These are phyloP conservation scores for Penicillium sp. DNA, from an alignment of 2,329 filamentous ascomycete genomes.

Conservation along the genomic window DNA sequence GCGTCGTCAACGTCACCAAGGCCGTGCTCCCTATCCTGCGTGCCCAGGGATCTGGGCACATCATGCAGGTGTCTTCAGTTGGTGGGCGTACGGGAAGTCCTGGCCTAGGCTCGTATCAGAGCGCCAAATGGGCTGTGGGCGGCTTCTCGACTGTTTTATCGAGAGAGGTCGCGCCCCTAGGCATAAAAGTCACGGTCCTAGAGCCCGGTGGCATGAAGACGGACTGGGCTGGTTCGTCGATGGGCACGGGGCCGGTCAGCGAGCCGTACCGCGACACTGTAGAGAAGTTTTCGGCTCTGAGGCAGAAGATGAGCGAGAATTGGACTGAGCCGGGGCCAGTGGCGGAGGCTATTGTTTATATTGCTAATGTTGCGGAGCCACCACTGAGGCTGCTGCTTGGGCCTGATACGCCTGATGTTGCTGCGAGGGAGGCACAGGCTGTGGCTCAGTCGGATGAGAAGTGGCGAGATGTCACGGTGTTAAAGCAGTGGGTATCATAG, in stretches of 20 bases:
- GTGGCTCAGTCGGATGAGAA: conserved; percentile 29
- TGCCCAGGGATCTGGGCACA: conserved; percentile 23
- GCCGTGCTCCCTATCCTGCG: conserved; percentile 30
- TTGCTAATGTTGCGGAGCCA: conserved; percentile 25
- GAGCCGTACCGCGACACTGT: conserved; percentile 37
- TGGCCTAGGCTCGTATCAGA: conserved; percentile 35
- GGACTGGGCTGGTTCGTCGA: conserved; percentile 35
- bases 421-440: conserved; percentile 15
- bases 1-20: conserved; percentile 29
- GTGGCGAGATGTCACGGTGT: conserved; percentile 18
- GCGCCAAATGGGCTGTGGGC: conserved; percentile 39
- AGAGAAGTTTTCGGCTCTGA: conserved; percentile 4
- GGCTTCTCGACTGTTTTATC: conserved; percentile 37
- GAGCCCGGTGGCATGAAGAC: conserved; percentile 43
- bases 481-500: background rate
- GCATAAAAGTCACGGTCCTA: conserved; percentile 38
- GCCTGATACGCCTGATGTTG: conserved; percentile 23
- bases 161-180: conserved; percentile 34
- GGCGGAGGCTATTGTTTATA: conserved; percentile 24
- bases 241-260: conserved; percentile 23
- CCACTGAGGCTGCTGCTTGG: conserved; percentile 33
- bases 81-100: conserved; percentile 35
- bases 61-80: conserved; percentile 41
- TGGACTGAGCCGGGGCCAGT: conserved; percentile 21
- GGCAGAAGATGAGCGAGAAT: background rate